Evolutionary conservation across 352 stramenopile species (phyloP), one percentile per base, ranked within the genome.

Genomic region (Globisporangium middletonii): DNA sequence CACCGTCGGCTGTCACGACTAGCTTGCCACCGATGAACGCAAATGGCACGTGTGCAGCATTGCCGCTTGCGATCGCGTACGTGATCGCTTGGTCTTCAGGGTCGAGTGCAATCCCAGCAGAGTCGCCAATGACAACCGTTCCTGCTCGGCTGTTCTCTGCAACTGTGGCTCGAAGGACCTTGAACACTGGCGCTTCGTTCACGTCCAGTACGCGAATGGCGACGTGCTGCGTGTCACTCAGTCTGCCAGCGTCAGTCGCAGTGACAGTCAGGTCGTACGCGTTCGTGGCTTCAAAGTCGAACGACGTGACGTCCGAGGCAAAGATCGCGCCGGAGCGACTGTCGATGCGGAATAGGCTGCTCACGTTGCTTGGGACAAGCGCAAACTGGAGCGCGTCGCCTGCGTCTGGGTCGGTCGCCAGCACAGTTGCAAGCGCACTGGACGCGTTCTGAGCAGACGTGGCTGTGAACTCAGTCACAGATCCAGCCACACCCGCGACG

Each of bases 151-250:
- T 61, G 33, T 71, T 77, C 45, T 77, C 69, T 26, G 30, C 19
- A 0, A 60, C 55, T 28, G 43, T 41, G 11, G 27, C 47, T 57
- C 41, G 55, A 5, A 53, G 52, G 42, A 67, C 1, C 11, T 53
- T 45, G 42, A 84, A 76, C 13, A 72, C 50, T 18, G 77, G 77
- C 9, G 72, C 51, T 60, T 84, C 74, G 42, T 87, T 87, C 5
- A 69, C 57, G 51, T 87, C 57, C 2, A 69, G 7, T 2, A 87
- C 73, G 19, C 38, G 50, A 18, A 87, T 73, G 42, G 63, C 51
- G 1, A 84, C 56, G 8, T 35, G 28, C 44, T 72, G 42, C 5
- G 63, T 63, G 28, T 30, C 45, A 2, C 42, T 62, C n/a, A 81
- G n/a, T 23, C 70, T 74, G 16, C 30, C 62, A n/a, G 35, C n/a